These are phyloP conservation scores for Drechmeria coniospora DNA, from an alignment of 2,329 filamentous ascomycete genomes.

Conservation along the genomic window DNA sequence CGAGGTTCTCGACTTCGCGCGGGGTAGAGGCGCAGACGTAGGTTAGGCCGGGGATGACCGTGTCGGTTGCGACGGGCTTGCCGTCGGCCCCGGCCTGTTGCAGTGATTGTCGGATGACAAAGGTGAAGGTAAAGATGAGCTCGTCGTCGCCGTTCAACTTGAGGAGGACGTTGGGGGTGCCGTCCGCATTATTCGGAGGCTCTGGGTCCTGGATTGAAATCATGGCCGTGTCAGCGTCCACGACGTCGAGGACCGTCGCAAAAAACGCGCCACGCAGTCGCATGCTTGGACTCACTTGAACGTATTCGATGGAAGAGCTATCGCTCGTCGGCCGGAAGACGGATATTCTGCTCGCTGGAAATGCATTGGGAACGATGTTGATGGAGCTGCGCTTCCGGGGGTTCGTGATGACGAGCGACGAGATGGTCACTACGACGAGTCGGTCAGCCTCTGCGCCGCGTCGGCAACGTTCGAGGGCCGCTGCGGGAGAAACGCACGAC, in stretches of 20 bases:
- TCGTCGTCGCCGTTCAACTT: constrained; percentile 86
- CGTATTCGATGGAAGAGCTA: constrained; percentile 66
- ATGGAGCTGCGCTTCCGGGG: constrained; percentile 62
- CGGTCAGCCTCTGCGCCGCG: constrained; percentile 5
- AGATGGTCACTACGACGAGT: constrained; percentile 57
- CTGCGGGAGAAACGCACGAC: constrained; percentile 47
- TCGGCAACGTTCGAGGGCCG: constrained; percentile 5
- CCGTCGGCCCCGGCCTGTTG: constrained; percentile 27
- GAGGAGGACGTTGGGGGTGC: constrained; percentile 60
- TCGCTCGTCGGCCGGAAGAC: constrained; percentile 62
- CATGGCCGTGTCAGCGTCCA: neutral
- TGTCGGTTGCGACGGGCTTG: constrained; percentile 41
- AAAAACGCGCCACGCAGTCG: too few relatives aligned
- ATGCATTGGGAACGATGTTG: constrained; percentile 70
- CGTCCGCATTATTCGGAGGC: constrained; percentile 23
- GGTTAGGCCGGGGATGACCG: constrained; percentile 73
- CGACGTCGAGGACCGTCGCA: neutral
- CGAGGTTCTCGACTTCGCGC: constrained; percentile 80
- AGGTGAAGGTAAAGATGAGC: constrained; percentile 82
- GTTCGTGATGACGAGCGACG: constrained; percentile 69
- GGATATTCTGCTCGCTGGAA: constrained; percentile 64
- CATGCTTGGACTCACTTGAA: constrained; percentile 51
- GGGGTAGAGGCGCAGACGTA: constrained; percentile 79
- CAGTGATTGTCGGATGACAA: constrained; percentile 50
- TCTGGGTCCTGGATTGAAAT: constrained; percentile 86